Base-by-base conservation (phyloP, 2,329 filamentous ascomycete species). In the Colletotrichum scovillei region DNA sequence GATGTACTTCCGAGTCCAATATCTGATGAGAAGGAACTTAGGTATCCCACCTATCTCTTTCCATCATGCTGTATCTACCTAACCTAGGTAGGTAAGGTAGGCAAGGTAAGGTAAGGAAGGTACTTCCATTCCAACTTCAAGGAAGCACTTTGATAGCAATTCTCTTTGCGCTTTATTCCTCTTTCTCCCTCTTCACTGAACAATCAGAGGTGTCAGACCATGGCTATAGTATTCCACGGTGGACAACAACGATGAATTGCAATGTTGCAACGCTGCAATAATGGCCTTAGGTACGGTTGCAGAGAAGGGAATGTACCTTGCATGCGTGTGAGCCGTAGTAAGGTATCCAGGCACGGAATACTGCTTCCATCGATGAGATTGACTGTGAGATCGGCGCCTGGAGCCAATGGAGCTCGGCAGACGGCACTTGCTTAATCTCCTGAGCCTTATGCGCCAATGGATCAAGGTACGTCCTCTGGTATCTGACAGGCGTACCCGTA, bases 401-500 rank as follows among this genome's bases (percentile, higher is more conserved):
- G 46, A 58, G 30, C 68, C 63, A 56, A 58, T 69, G 65, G 69
- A 64, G 55, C 59, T 69, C 69, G 69, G 69, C 69, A 72, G 49
- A 63, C 63, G 69, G 69, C 69, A 72, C 59, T 64, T 72, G 69
- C 59, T 56, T 59, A 69, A 69, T 63, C 26, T 72, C 58, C 38
- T 57, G 59, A 57, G 65, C 65, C 64, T 63, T 63, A 58, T 72
- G 69, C 64, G 30, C 2, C 60, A 26, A 24, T 19, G 26, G 22
- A 5, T 24, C 22, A 7, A 46, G 26, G 58, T 46, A 28, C 22
- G 35, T 16, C 9, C 57, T 16, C 32, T 42, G 22, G 6, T 30
- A 28, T 32, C 4, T 28, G 32, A 35, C 32, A 35, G 32, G 11
- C 11, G n/a, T 38, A 22, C 22, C 32, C 35, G 22, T 12, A 26